Evolutionary conservation across 2,329 filamentous ascomycete species (phyloP), one percentile per base, ranked within the genome.

Genomic region (Colletotrichum sp.): DNA sequence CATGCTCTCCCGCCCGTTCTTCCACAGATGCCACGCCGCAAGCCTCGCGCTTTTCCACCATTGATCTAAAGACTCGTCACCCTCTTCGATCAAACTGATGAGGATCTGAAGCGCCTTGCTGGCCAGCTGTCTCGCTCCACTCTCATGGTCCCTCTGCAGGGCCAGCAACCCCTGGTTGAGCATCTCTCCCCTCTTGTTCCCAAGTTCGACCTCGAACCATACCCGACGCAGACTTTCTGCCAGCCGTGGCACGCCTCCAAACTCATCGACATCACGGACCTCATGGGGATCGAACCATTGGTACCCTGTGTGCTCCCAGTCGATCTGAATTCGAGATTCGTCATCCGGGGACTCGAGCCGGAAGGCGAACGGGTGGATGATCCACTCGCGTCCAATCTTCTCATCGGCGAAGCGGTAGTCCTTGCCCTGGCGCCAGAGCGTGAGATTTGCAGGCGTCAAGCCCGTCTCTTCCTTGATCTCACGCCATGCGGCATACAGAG

Each of bases 1-100:
- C 92, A 94, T 94, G 80, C 89, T 92, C 77, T 92, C 91, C n/a
- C 92, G 88, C 0, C 92, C 91, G 70, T 92, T 92, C 79, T 92
- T 92, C 82, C 90, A 91, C 2, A 94, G 83, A 81, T 93, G 90
- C 90, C 93, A 94, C 4, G 88, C 90, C 3, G 86, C 87, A 84
- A 90, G 88, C 16, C 90, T 86, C n/a, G 90, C 81, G 32, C 86
- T 87, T 30, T 81, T 82, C 91, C 92, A 94, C 88, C 91, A 92
- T 8, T 81, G 82, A 1, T 87, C 82, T n/a, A 76, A 26, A 10
- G 66, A 75, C 21, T 39, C 65, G 16, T 76, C 80, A 71, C 3
- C 28, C 77, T 76, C 12, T 78, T 65, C 75, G 4, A 90, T 81
- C 4, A 92, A 84, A 12, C 89, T 83, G 8, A 85, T 83, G 28